Conservation (phyloP, 169 alveolate species). For the Babesia ovis region DNA sequence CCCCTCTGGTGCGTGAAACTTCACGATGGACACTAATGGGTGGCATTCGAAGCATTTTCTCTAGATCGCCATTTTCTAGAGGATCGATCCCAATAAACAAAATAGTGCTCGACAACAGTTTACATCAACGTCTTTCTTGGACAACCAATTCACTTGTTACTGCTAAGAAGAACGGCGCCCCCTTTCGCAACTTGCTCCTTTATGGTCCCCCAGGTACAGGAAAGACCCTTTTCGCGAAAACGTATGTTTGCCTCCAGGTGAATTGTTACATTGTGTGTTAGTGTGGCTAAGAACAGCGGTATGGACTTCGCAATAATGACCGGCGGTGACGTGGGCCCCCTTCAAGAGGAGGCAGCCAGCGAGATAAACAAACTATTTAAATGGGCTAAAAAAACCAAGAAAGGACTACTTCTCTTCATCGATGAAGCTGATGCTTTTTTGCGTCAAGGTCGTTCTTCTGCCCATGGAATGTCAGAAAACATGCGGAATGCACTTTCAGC, state of each 20-base stretch:
- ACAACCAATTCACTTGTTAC: conserved; percentile 92
- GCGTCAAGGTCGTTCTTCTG: conserved; percentile 85
- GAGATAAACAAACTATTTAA: conserved; percentile 93
- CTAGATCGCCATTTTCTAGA: neutral
- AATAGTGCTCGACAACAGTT: conserved; percentile 84
- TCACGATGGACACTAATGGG: conserved; percentile 80
- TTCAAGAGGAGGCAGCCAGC: conserved; percentile 91
- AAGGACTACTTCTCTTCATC: conserved; percentile 91
- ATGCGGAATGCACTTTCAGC: conserved; percentile 90
- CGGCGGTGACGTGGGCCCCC: conserved; percentile 98
- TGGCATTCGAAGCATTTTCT: conserved; percentile 25
- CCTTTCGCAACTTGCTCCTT: conserved; percentile 88
- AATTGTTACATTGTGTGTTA: conserved; percentile 55
- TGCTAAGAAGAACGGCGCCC: conserved; percentile 88
- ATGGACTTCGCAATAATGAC: conserved; percentile 92
- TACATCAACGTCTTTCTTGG: conserved; percentile 88
- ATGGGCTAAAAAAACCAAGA: conserved; percentile 92
- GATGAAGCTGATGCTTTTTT: conserved; percentile 98
- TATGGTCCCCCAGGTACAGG: conserved; percentile 98
- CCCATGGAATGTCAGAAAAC: conserved; percentile 87
- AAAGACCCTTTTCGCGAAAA: conserved; percentile 90
- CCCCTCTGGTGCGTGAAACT: conserved; percentile 88
- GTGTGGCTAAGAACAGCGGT: conserved; percentile 89
- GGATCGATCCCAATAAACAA: conserved; percentile 74
- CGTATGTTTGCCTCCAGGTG: conserved; percentile 55